Evolutionary conservation across 2,329 filamentous ascomycete genomes (phyloP), one percentile per base, ranked within the genome.

Genomic region (Zymoseptoria pseudotritici): DNA sequence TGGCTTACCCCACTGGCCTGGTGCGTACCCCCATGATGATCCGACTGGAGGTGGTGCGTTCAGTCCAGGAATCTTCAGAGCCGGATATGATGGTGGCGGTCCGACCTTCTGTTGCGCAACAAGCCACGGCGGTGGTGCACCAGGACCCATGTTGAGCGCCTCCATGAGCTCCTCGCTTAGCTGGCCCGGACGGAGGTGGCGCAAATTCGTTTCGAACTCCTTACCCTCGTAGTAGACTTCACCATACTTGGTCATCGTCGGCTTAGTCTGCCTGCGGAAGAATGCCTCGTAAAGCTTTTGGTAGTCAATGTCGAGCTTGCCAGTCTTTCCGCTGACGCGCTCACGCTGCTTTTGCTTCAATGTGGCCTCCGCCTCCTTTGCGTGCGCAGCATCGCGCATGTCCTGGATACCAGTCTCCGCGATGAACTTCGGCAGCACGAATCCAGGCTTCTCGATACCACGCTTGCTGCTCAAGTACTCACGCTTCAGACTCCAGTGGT

Each of bases 201-300:
- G 87, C 64, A 96, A 83, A 73, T 97, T 96, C 0, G 94, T 96
- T 76, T 99, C 94, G 71, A 90, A 94, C 73, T 99, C 94, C 75
- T 99, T 99, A 72, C 94, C 94, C 76, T 99, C 94, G 74, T 97
- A 97, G 76, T 99, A 99, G n/a, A 99, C 92, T 75, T 99, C 94
- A 50, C 94, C 94, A 69, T 96, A 99, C 51, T 92, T 85, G 31
- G 94, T 97, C 64, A 99, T 79, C 67, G 91, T 87, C 0, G 94
- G 94, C 76, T 99, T 99, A 50, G 91, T 96, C 77, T 99, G 94
- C 73, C 96, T 95, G 61, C 91, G 86, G 80, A 99, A 99, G 80
- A 99, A 99, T 3, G 94, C 94, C 73, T 97, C 94, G 77, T 97
- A 97, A 58, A 97, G 85, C 74, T 94, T 97, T 72, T 96, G 91